These are phyloP conservation scores for Spathaspora sp. DNA, from an alignment of 805 yeast species.

Conservation along the genomic window DNA sequence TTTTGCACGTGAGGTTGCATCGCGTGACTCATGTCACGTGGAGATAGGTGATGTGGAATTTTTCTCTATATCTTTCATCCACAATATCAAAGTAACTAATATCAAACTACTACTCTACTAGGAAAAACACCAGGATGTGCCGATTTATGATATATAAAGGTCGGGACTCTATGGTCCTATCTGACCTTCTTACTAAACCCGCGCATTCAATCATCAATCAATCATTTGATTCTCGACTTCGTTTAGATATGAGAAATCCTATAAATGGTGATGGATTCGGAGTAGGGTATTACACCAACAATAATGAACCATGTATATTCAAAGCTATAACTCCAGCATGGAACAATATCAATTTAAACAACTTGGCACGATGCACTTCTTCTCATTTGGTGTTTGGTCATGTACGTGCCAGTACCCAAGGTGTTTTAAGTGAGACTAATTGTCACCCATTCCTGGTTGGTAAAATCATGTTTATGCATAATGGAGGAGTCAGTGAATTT, in stretches of 20 bases:
- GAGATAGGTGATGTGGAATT: not conserved
- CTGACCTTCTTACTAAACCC: conserved; percentile 86
- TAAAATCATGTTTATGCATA: conserved; percentile 93
- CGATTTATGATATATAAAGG: conserved; percentile 91
- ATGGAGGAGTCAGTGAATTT: conserved; percentile 84
- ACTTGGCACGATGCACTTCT: conserved; percentile 83
- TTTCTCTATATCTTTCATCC: not conserved
- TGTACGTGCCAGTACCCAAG: conserved; percentile 94
- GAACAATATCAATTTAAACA: conserved; percentile 89
- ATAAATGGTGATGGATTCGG: conserved; percentile 99
- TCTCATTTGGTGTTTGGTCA: conserved; percentile 87
- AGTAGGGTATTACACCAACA: conserved; percentile 74
- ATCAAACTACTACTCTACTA: no score
- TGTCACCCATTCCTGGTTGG: conserved; percentile 95
- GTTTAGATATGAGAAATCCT: conserved; percentile 87
- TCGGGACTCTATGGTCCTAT: conserved; percentile 78
- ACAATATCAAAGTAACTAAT: not conserved
- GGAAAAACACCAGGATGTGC: conserved; percentile 56
- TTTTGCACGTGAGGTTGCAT: not conserved
- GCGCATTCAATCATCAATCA: conserved; percentile 97
- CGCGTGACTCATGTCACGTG: not conserved
- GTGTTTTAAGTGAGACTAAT: conserved; percentile 89
- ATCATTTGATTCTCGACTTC: conserved; percentile 83
- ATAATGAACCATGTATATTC: conserved; percentile 82
- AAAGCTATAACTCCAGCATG: conserved; percentile 97